Evolutionary conservation across 1,284 basidiomycete species (phyloP).

Genomic region (Ustilago vetiveriae): DNA sequence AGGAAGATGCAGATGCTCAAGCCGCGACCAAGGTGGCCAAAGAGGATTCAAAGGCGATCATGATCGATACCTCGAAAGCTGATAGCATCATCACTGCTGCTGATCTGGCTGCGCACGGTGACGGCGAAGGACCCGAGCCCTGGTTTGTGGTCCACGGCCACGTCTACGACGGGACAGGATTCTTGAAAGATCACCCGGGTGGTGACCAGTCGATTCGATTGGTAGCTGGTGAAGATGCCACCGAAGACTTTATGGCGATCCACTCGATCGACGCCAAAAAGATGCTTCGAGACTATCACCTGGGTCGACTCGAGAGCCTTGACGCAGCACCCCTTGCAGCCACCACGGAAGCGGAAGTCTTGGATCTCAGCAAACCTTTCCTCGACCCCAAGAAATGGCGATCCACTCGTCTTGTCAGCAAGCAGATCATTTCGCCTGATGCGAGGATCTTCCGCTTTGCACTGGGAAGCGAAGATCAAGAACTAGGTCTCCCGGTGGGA

Average conservation of each 20-base stretch:
- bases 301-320: slow-evolving; percentile 37
- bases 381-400: slow-evolving; percentile 73
- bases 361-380: slow-evolving; percentile 68
- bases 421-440: slow-evolving; percentile 71
- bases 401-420: slow-evolving; percentile 69
- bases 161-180: slow-evolving; percentile 72
- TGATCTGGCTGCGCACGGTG: slow-evolving; percentile 71
- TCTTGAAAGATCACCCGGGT: slow-evolving; percentile 75
- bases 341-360: slow-evolving; percentile 16
- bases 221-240: slow-evolving; percentile 75
- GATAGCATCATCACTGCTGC: slow-evolving; percentile 71
- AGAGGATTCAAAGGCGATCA: slow-evolving; percentile 52
- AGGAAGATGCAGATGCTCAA: not conserved
- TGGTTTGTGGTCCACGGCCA: slow-evolving; percentile 76
- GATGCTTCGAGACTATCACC: slow-evolving; percentile 70
- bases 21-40: not conserved
- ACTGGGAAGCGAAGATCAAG: slow-evolving; percentile 70
- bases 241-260: slow-evolving; percentile 75
- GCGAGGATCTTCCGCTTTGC: slow-evolving; percentile 73
- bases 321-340: slow-evolving; percentile 1
- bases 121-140: slow-evolving; percentile 68
- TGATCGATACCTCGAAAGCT: slow-evolving; percentile 47
- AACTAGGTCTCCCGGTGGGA: slow-evolving; percentile 74
- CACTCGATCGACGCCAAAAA: slow-evolving; percentile 72
- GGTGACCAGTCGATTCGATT: slow-evolving; percentile 74